Evolutionary conservation across 2,329 filamentous ascomycete genomes (phyloP).

Genomic region (Annulohypoxylon truncatum): DNA sequence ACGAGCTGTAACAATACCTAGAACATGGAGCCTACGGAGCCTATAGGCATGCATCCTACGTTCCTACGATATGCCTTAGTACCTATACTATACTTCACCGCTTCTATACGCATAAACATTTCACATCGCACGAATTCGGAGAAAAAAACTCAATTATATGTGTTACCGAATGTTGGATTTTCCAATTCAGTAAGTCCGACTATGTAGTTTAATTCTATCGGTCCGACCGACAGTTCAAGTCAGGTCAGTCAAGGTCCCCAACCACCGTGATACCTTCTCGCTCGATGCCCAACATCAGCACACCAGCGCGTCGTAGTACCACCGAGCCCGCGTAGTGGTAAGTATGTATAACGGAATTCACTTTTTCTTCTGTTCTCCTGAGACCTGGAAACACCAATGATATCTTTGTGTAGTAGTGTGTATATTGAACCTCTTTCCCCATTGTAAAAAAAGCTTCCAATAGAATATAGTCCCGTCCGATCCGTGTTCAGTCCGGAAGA

Average conservation of each 20-base stretch:
- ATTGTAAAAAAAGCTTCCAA: not conserved
- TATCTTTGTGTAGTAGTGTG: constrained; percentile 17
- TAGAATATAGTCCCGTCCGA: too few relatives aligned
- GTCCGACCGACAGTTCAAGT: constrained; percentile 17
- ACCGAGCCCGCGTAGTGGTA: constrained; percentile 10
- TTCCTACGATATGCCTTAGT: constrained; percentile 15
- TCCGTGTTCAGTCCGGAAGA: too few relatives aligned
- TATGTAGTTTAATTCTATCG: constrained; percentile 25
- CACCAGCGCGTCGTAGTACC: constrained; percentile 14
- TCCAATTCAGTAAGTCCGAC: constrained; percentile 31
- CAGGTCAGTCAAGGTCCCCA: not conserved
- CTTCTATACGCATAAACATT: constrained; percentile 8
- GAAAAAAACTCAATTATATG: constrained; percentile 8
- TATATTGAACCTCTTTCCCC: constrained; percentile 25
- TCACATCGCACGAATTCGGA: not conserved
- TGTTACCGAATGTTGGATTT: constrained; percentile 31
- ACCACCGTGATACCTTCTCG: not conserved
- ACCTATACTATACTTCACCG: constrained; percentile 3
- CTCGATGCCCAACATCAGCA: constrained; percentile 6
- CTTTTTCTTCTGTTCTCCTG: constrained; percentile 16
- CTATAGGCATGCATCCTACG: constrained; percentile 7
- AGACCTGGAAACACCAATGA: constrained; percentile 31
- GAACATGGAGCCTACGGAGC: constrained; percentile 1
- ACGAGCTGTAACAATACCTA: not conserved
- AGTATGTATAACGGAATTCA: constrained; percentile 6